A percentile compares a stretch with the other conserved stretches of the same genome.
These are phyloP conservation scores for Blumeriella jaapii DNA, from an alignment of 2,329 filamentous ascomycete genomes.

Conservation along the genomic window DNA sequence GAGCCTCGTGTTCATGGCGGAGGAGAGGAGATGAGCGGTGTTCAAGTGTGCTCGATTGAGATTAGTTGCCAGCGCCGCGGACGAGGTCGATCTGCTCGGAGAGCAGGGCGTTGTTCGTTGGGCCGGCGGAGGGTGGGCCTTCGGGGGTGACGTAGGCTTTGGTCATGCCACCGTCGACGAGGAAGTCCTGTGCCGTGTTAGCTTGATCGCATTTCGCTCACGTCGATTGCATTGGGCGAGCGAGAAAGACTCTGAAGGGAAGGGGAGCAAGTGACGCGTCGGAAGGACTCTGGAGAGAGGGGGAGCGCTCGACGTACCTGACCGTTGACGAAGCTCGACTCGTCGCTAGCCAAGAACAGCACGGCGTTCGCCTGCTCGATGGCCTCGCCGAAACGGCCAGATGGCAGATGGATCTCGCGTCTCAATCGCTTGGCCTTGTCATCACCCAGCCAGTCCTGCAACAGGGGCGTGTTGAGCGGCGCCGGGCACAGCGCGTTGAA, in stretches of 20 bases:
- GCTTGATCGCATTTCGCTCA: neutral
- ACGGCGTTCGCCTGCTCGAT: constrained; percentile 68
- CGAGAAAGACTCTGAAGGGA: no score
- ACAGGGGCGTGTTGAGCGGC: constrained; percentile 61
- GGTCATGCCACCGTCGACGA: constrained; percentile 91
- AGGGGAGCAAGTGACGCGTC: no score
- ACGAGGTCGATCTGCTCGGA: constrained; percentile 27
- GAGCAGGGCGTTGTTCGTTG: constrained; percentile 33
- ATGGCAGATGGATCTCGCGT: constrained; percentile 66
- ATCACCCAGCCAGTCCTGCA: constrained; percentile 68
- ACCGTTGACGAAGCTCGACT: constrained; percentile 64
- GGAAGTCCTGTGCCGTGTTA: constrained; percentile 56
- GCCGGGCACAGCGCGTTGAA: constrained; percentile 68
- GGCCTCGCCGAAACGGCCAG: constrained; percentile 63
- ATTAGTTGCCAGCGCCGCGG: constrained; percentile 21
- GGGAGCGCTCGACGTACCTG: constrained; percentile 38
- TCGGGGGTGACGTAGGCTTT: constrained; percentile 74
- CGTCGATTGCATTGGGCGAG: no score
- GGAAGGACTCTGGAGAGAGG: no score
- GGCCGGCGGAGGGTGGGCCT: constrained; percentile 41
- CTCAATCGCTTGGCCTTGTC: constrained; percentile 57
- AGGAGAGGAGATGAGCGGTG: no score
- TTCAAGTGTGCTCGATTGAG: no score
- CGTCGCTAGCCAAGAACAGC: constrained; percentile 62
- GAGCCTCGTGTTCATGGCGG: no score